These are phyloP conservation scores for Mychonastes homosphaera DNA, from an alignment of 139 green algal species.

Conservation along the genomic window DNA sequence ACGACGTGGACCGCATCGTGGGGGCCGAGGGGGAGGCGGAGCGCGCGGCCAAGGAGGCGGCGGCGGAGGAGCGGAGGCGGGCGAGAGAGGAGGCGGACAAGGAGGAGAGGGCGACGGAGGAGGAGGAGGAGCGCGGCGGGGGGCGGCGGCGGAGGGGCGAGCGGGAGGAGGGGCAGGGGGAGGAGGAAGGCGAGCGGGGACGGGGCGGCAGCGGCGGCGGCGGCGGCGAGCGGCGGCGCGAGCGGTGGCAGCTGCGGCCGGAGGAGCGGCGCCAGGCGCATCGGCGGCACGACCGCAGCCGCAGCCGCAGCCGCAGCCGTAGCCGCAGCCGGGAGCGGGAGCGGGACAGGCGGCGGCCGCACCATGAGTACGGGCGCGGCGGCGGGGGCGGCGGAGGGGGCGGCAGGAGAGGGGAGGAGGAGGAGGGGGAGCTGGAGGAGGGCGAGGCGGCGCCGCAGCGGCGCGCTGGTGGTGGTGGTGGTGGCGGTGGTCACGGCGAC, in stretches of 20 bases:
- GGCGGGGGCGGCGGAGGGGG: conserved; percentile 3
- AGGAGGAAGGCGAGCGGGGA: conserved; percentile 1
- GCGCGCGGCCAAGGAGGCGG: neutral
- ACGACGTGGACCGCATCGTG: conserved; percentile 57
- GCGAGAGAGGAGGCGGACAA: conserved; percentile 3
- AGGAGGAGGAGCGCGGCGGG: conserved; percentile 5
- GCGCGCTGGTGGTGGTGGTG: too few species aligned
- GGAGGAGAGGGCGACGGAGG: conserved; percentile 10
- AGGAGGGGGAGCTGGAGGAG: conserved; percentile 19
- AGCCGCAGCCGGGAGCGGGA: conserved; percentile 1
- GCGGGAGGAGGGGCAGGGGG: conserved; percentile 5
- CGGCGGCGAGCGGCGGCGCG: neutral
- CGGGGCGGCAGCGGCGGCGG: conserved; percentile 5
- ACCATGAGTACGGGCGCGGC: neutral
- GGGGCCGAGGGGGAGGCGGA: conserved; percentile 9
- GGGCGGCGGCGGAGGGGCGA: neutral
- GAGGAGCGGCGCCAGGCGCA: neutral
- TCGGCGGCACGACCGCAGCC: neutral
- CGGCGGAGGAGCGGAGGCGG: neutral
- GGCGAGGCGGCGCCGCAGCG: conserved; percentile 7
- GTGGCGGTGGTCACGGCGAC: too few species aligned
- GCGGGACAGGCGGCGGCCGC: neutral
- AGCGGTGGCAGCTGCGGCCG: conserved; percentile 1
- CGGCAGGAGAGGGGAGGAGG: conserved; percentile 1
- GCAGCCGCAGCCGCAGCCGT: conserved; percentile 1